Evolutionary conservation across 768 basidiomycete species (phyloP).

Genomic region (Melanogaster broomeanus): DNA sequence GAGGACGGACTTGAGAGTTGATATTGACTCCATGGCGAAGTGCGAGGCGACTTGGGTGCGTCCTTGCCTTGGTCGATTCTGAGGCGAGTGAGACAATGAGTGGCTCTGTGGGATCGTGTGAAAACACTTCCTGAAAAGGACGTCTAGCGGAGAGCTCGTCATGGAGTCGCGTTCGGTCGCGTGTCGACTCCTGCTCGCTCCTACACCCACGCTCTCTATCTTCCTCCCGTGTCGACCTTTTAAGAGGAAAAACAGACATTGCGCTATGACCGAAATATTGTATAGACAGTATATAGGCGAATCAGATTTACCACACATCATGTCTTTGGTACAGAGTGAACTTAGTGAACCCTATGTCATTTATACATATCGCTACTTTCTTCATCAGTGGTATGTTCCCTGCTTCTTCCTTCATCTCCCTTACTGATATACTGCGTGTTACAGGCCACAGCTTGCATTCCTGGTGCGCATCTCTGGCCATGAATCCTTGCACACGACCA

Average conservation of each 20-base stretch:
- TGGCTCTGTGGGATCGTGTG: neutral
- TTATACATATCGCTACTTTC: slow-evolving; percentile 96
- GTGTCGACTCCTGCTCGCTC: neutral
- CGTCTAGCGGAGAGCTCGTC: slow-evolving; percentile 4
- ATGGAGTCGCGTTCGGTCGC: neutral
- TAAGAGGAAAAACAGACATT: neutral
- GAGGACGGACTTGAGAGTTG: slow-evolving; percentile 55
- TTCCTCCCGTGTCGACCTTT: neutral
- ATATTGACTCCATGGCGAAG: slow-evolving; percentile 57
- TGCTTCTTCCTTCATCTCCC: neutral
- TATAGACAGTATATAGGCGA: slow-evolving; percentile 81
- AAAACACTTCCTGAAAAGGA: neutral
- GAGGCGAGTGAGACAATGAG: too few relatives aligned
- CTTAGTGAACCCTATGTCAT: slow-evolving; percentile 95
- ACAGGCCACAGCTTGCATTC: slow-evolving; percentile 88
- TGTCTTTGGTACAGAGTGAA: slow-evolving; percentile 87
- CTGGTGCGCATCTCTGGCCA: slow-evolving; percentile 45
- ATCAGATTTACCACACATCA: slow-evolving; percentile 78
- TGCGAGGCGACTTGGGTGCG: neutral
- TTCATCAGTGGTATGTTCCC: slow-evolving; percentile 84
- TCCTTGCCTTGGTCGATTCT: neutral
- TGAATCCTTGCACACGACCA: neutral
- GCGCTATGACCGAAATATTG: slow-evolving; percentile 38
- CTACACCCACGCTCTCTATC: neutral
- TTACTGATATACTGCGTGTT: slow-evolving; percentile 2